Evolutionary conservation across 306 rosid genomes (phyloP).

Genomic region (Pyrus betulifolia): DNA sequence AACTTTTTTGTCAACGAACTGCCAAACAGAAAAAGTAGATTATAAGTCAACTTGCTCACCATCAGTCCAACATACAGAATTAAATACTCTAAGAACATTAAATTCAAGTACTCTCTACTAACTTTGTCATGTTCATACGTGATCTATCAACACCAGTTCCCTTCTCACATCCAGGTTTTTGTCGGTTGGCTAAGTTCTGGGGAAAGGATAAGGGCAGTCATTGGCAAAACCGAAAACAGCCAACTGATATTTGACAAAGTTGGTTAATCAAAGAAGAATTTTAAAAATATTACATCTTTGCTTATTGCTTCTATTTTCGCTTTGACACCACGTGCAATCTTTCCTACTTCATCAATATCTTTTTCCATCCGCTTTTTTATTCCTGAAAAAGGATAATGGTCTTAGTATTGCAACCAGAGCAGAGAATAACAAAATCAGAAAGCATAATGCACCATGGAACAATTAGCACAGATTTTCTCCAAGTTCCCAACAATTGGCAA

Average conservation of each 20-base stretch:
- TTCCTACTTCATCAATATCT: slow-evolving; percentile 95
- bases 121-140: slow-evolving; percentile 94
- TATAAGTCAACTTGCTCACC: slow-evolving; percentile 12
- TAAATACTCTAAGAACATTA: slow-evolving; percentile 1
- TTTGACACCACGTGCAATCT: slow-evolving; percentile 77
- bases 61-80: background rate
- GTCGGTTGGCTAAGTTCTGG: slow-evolving; percentile 73
- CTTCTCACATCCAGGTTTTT: slow-evolving; percentile 89
- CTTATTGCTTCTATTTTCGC: slow-evolving; percentile 70
- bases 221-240: background rate
- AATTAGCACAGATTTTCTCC: no score
- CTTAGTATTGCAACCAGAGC: background rate
- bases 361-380: slow-evolving; percentile 97
- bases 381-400: slow-evolving; percentile 36
- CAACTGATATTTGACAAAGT: background rate
- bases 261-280: slow-evolving; percentile 6
- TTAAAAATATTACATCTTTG: slow-evolving; percentile 58
- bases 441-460: background rate
- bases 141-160: slow-evolving; percentile 92
- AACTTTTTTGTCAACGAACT: slow-evolving; percentile 79
- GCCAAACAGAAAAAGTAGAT: slow-evolving; percentile 25
- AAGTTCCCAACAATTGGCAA: background rate
- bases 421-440: background rate
- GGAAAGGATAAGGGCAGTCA: slow-evolving; percentile 16
- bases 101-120: slow-evolving; percentile 15